These are phyloP conservation scores for Crithidia brevicula DNA, from an alignment of 208 protist genomes.

Conservation along the genomic window DNA sequence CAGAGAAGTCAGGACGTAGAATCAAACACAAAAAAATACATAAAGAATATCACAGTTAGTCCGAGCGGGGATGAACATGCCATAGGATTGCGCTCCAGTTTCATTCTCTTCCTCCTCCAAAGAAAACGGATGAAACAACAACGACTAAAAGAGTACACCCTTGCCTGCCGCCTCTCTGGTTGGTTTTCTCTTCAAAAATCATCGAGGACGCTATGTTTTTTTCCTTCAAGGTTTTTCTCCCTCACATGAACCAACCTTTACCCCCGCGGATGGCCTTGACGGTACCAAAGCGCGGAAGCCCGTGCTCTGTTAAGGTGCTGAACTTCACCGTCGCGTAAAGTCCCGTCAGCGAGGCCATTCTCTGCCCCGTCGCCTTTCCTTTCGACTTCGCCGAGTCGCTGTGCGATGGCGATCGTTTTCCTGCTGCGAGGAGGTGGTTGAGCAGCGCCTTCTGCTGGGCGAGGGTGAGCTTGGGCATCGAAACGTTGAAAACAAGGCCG, in stretches of 20 bases:
- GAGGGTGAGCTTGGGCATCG: constrained; percentile 68
- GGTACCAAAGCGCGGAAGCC: constrained; percentile 81
- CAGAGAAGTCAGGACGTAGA: no score
- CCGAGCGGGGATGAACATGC: no score
- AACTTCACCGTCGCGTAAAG: constrained; percentile 89
- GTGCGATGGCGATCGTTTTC: constrained; percentile 1
- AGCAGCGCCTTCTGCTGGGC: constrained; percentile 66
- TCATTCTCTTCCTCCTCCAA: no score
- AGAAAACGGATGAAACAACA: no score
- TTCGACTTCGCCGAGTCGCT: no score
- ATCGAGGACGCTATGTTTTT: background rate
- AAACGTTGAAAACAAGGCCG: constrained; percentile 81
- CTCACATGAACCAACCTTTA: constrained; percentile 86
- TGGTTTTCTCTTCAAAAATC: no score
- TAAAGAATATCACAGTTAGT: no score
- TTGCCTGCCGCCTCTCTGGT: no score
- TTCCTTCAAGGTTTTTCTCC: background rate
- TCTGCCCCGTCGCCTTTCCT: background rate
- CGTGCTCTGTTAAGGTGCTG: constrained; percentile 78
- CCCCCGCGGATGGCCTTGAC: constrained; percentile 89
- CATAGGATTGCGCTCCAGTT: no score
- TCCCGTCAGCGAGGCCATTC: constrained; percentile 61
- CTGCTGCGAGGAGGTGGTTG: constrained; percentile 52
- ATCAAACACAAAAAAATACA: no score
- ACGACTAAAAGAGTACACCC: no score